Evolutionary conservation across 768 basidiomycete species (phyloP).

Genomic region (Astraeus odoratus): DNA sequence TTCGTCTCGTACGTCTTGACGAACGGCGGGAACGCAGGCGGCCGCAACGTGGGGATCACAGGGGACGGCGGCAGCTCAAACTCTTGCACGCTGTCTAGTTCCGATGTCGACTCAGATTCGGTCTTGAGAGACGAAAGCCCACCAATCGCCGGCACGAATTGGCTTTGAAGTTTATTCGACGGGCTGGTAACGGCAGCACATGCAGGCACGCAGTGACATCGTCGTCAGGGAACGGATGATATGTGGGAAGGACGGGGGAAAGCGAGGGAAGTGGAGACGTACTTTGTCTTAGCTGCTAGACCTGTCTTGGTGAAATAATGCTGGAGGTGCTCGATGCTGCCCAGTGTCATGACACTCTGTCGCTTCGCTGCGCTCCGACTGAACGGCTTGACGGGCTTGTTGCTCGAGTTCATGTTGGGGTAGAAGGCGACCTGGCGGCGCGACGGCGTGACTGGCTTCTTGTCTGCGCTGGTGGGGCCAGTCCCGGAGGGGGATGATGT

Average conservation of each 20-base stretch:
- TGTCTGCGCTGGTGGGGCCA: not conserved
- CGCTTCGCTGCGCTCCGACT: constrained; percentile 88
- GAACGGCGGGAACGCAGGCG: constrained; percentile 43
- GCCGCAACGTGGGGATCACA: constrained; percentile 38
- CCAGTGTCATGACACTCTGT: constrained; percentile 88
- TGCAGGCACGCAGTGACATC: no score
- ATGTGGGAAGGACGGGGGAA: constrained; percentile 3
- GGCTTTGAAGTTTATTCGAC: constrained; percentile 46
- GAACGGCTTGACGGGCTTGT: constrained; percentile 79
- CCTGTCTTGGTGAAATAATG: constrained; percentile 92
- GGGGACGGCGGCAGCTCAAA: constrained; percentile 72
- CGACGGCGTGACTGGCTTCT: no score
- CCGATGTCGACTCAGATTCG: constrained; percentile 27
- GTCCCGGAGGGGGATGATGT: no score
- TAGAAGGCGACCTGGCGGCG: constrained; percentile 74
- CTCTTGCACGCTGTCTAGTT: constrained; percentile 36
- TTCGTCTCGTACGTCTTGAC: constrained; percentile 66
- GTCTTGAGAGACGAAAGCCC: constrained; percentile 40
- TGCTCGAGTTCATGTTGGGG: constrained; percentile 60
- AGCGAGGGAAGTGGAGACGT: constrained; percentile 25
- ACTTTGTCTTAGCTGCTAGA: constrained; percentile 66
- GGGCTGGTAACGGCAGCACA: constrained; percentile 27
- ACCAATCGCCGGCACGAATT: constrained; percentile 73
- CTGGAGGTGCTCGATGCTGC: constrained; percentile 95
- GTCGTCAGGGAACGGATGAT: no score